Percentiles rank a stretch among this genome's conserved stretches.
These are phyloP conservation scores for Ganoderma lingzhi DNA, from an alignment of 1,284 basidiomycete species.

Conservation along the genomic window DNA sequence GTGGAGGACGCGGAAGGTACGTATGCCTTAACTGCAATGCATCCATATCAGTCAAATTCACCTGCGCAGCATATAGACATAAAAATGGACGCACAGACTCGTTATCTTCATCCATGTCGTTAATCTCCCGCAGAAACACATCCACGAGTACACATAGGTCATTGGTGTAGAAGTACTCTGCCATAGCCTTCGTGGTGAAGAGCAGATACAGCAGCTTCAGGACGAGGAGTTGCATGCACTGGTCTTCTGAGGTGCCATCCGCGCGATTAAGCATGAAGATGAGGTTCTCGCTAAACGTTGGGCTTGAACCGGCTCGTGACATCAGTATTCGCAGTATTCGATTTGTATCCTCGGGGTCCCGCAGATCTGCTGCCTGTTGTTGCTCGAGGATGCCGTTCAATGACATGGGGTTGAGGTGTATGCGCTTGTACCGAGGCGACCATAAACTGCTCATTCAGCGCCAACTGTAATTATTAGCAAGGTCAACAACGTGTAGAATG, in stretches of 20 bases:
- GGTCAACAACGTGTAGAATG: neutral
- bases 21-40: conserved; percentile 87
- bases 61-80: neutral
- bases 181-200: conserved; percentile 93
- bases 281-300: conserved; percentile 98
- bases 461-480: conserved; percentile 61
- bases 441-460: conserved; percentile 99
- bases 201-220: conserved; percentile 96
- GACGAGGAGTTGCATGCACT: conserved; percentile 95
- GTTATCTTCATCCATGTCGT: conserved; percentile 91
- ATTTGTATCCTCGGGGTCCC: conserved; percentile 61
- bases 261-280: conserved; percentile 98
- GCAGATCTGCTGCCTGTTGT: conserved; percentile 33
- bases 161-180: conserved; percentile 98
- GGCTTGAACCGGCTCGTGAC: conserved; percentile 83
- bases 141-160: conserved; percentile 96
- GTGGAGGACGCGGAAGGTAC: conserved; percentile 96
- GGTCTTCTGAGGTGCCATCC: conserved; percentile 88
- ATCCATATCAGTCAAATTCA: neutral
- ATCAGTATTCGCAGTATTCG: conserved; percentile 87
- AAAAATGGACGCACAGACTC: conserved; percentile 79
- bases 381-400: conserved; percentile 26
- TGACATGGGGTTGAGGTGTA: conserved; percentile 28
- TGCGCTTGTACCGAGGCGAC: conserved; percentile 64
- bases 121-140: conserved; percentile 93